Conservation (phyloP, 352 stramenopile genomes). For the Aphanomyces cochlioides region DNA sequence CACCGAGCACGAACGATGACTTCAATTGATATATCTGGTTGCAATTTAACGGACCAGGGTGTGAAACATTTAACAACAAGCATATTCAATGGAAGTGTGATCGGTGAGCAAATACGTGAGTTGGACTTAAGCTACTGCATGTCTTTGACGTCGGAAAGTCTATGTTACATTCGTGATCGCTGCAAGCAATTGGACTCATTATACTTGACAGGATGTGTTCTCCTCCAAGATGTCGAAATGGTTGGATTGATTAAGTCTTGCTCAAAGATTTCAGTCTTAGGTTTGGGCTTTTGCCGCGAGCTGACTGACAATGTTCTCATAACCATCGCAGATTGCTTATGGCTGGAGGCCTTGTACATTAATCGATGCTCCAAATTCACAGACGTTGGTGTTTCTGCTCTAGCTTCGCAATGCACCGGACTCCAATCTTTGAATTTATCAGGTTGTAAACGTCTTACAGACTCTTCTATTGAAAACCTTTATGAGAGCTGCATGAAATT, state of each 20-base stretch:
- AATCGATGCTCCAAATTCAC: constrained; percentile 73
- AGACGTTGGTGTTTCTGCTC: constrained; percentile 74
- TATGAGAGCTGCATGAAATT: constrained; percentile 55
- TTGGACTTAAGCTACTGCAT: constrained; percentile 83
- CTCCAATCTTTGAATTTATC: constrained; percentile 65
- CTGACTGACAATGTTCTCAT: constrained; percentile 70
- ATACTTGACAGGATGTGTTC: constrained; percentile 75
- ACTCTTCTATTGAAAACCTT: constrained; percentile 50
- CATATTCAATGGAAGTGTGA: constrained; percentile 56
- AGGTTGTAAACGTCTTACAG: constrained; percentile 79
- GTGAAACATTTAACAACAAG: constrained; percentile 57
- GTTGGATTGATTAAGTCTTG: constrained; percentile 69
- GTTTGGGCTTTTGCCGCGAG: constrained; percentile 78
- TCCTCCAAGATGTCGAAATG: constrained; percentile 64
- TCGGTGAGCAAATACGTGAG: constrained; percentile 43
- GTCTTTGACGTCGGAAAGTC: constrained; percentile 47
- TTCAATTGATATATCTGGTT: constrained; percentile 54
- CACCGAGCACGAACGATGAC: constrained; percentile 54
- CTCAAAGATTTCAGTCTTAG: constrained; percentile 58
- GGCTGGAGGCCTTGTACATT: constrained; percentile 70
- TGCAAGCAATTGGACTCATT: constrained; percentile 65
- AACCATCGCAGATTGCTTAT: constrained; percentile 70
- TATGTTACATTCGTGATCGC: constrained; percentile 54
- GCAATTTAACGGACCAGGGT: constrained; percentile 60
- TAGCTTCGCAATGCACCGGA: constrained; percentile 66